A percentile compares a stretch with the other conserved stretches of the same genome.
These are phyloP conservation scores for Rhodotorula graminis DNA, from an alignment of 768 basidiomycete genomes.

Conservation along the genomic window DNA sequence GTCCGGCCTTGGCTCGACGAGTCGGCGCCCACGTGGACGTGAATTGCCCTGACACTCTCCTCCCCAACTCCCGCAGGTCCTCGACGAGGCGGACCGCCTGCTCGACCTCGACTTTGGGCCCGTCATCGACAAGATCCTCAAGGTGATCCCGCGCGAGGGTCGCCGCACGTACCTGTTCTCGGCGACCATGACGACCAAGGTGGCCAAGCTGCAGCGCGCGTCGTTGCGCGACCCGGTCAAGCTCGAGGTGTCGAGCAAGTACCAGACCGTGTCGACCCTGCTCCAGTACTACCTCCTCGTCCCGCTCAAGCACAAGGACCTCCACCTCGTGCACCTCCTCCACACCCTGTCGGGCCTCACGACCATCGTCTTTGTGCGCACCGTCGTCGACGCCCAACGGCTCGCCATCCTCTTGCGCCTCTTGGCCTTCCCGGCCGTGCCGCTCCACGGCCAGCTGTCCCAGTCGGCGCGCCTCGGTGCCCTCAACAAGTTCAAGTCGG, in stretches of 20 bases:
- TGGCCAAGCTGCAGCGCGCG: constrained; percentile 90
- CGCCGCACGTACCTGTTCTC: constrained; percentile 94
- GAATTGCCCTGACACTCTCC: neutral
- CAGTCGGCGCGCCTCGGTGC: constrained; percentile 92
- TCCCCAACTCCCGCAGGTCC: constrained; percentile 59
- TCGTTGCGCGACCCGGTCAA: constrained; percentile 88
- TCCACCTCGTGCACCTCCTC: constrained; percentile 78
- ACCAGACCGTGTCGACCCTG: constrained; percentile 91
- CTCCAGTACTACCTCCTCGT: constrained; percentile 94
- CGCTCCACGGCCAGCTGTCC: constrained; percentile 87
- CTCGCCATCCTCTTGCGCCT: constrained; percentile 82
- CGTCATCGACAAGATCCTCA: constrained; percentile 92
- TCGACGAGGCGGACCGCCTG: constrained; percentile 93
- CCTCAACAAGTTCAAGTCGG: constrained; percentile 89
- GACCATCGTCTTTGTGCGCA: constrained; percentile 92
- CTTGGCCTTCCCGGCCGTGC: constrained; percentile 89
- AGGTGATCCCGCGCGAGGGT: constrained; percentile 79
- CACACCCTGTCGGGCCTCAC: constrained; percentile 87
- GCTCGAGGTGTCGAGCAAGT: constrained; percentile 92
- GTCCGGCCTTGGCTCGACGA: no score
- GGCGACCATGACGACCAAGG: constrained; percentile 98
- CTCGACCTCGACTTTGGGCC: constrained; percentile 95
- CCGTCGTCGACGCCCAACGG: constrained; percentile 86
- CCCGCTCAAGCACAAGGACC: constrained; percentile 85
- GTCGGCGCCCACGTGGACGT: no score